Base-by-base conservation (phyloP, 345 rosid genomes). In the Populus alba region DNA sequence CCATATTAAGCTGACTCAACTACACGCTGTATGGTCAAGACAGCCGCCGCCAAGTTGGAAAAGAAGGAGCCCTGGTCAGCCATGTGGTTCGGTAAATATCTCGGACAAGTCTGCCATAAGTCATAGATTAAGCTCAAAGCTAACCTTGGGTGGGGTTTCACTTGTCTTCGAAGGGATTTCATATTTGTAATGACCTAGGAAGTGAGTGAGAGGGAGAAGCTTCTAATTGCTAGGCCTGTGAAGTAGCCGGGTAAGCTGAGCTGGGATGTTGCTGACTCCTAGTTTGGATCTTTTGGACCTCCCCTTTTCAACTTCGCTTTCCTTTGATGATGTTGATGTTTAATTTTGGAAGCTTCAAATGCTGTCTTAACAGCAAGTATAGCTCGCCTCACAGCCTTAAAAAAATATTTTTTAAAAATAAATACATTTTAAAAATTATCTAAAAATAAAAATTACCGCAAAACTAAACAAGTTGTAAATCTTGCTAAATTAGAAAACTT, bases 41-140 rank as follows among this genome's bases (percentile, higher is more conserved):
- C 11, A 31, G 49, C 66, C 22, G 75, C 66, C 33, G 66, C 66
- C 47, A 22, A 72, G 23, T 22, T 53, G 75, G 75, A 72, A 72
- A 53, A 43, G 15, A 5, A 23, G 10, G 10, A 22, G 53, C 29
- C 16, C 23, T 41, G 8, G 39, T 37, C 20, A 68, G 10, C 22
- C 9, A 16, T 16, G 5, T 16, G 22, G 55, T 49, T 49, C 22
- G 15, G 5, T 16, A 15, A 49, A 31, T 72, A 33, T 29, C 37
- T 7, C 1, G 23, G 23, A 4, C 8, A 2, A 7, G 62, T 29
- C 39, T 27, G 7, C 11, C 31, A 38, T 7, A 10, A n/a, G 31
- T 41, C 53, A 7, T 8, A 8, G 10, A 39, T 39, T 39, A 39
- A 39, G 43, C 9, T 6, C 3, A 67, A 67, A 37, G 43, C 43